Base-by-base conservation (phyloP, 2,329 filamentous ascomycete genomes). In the Fusarium sp. region DNA sequence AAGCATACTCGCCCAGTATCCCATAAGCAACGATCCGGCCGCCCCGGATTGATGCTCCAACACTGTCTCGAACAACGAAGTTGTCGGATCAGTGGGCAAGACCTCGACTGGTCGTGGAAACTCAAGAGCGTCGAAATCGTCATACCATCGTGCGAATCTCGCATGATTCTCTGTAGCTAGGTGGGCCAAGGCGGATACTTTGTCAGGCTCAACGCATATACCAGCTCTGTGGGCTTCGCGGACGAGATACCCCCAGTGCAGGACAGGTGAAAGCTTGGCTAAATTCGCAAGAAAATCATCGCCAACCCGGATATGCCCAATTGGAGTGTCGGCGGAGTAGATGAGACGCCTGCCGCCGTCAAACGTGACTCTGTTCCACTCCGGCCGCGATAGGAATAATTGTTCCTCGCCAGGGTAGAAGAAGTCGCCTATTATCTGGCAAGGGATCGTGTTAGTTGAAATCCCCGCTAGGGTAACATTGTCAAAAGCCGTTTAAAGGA, bases 1-100 rank as follows among this genome's bases (percentile, higher is more conserved):
- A n/a, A 82, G 71, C 72, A 81, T 72, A 40, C 77, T 79, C 9
- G 81, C 79, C 79, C 80, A 81, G 63, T 80, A 81, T 22, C 74
- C 76, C 65, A 82, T 71, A 45, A 78, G 75, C 54, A 83, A 66
- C 30, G 78, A 71, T 4, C 80, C 80, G 13, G 76, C 72, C 78
- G 80, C 82, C 4, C 71, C 65, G 29, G 75, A 73, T 27, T 70
- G 56, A 57, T 79, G 80, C 24, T 69, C 60, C 16, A 82, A 70
- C 7, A 82, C 70, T 5, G 71, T 77, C 29, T 75, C 59, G 54
- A 79, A 82, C 8, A 78, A 69, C 9, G 80, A 79, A 16, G 65
- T 48, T n/a, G 24, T 59, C 12, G 78, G 76, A 52, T 80, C 77
- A 32, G 67, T 29, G 8, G 78, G 74, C 1, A 75, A 71, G 27